Percentiles rank a stretch among this genome's conserved stretches.
phyloP scores from a whole-genome alignment of 2,329 filamentous ascomycete genomes.

The Ophiostoma ulmi region DNA sequence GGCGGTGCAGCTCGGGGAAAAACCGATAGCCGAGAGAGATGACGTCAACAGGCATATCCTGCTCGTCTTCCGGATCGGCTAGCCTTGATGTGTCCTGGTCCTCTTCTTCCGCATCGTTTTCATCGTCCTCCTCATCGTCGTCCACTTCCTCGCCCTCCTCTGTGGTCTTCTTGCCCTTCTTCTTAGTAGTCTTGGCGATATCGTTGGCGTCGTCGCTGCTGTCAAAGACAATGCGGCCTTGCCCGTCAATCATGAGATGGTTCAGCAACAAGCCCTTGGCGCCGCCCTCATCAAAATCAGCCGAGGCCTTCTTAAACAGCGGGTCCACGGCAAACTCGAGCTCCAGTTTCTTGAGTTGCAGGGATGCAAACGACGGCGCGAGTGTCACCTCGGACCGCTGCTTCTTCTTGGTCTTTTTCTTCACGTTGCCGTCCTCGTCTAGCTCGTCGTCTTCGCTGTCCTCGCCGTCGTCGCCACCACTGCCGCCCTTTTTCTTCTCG shows the following conservation, averaged over 20 bases:
- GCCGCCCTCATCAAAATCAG: slow-evolving; percentile 96
- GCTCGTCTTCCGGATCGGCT: slow-evolving; percentile 32
- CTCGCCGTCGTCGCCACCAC: slow-evolving; percentile 59
- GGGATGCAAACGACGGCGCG: slow-evolving; percentile 76
- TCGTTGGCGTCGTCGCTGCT: slow-evolving; percentile 50
- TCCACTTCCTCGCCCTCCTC: slow-evolving; percentile 35
- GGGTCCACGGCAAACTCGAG: slow-evolving; percentile 95
- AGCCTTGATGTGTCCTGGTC: slow-evolving; percentile 30
- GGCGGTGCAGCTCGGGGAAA: slow-evolving; percentile 70
- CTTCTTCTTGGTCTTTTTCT: slow-evolving; percentile 68
- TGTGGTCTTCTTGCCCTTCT: slow-evolving; percentile 31
- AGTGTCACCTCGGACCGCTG: slow-evolving; percentile 84
- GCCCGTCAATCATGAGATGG: slow-evolving; percentile 88
- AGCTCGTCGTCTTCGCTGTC: slow-evolving; percentile 58
- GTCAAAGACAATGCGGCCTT: slow-evolving; percentile 94
- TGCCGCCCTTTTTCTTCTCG: slow-evolving; percentile 67
- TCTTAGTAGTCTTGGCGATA: slow-evolving; percentile 33
- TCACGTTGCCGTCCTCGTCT: slow-evolving; percentile 43
- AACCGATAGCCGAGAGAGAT: slow-evolving; percentile 69
- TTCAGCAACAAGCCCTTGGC: slow-evolving; percentile 93
- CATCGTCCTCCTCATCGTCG: slow-evolving; percentile 38
- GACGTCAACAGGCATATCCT: slow-evolving; percentile 74
- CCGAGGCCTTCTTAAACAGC: slow-evolving; percentile 97
- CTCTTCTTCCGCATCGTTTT: slow-evolving; percentile 33
- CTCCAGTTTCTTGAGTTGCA: slow-evolving; percentile 96